Percentiles rank a stretch among this genome's conserved stretches.
phyloP scores from a whole-genome alignment of 352 stramenopile genomes.

The Phytophthora citrophthora region DNA sequence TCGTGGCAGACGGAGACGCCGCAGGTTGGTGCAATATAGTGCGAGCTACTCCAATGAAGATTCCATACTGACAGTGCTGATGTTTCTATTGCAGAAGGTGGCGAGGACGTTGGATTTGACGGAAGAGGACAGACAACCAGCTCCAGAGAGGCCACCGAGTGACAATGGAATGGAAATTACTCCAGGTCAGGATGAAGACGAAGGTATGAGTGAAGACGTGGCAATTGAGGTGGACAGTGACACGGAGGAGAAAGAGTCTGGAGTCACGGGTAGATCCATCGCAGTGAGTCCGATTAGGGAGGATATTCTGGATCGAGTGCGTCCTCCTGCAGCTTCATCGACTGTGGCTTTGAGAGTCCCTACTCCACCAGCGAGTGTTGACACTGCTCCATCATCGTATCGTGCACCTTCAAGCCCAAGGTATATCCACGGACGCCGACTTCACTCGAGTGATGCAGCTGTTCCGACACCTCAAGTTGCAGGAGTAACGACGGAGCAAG shows the following conservation, averaged over 20 bases:
- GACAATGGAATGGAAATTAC: slow-evolving; percentile 2
- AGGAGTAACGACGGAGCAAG: slow-evolving; percentile 37
- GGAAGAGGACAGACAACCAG: slow-evolving; percentile 3
- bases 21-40: slow-evolving; percentile 11
- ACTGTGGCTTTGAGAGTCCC: not conserved
- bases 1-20: slow-evolving; percentile 24
- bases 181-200: not conserved
- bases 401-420: slow-evolving; percentile 18
- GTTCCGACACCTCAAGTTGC: slow-evolving; percentile 22
- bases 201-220: slow-evolving; percentile 5
- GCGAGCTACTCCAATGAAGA: not conserved
- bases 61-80: not conserved
- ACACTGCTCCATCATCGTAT: slow-evolving; percentile 18
- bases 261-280: slow-evolving; percentile 10
- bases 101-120: slow-evolving; percentile 34
- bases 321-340: slow-evolving; percentile 3
- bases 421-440: slow-evolving; percentile 32
- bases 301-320: slow-evolving; percentile 34
- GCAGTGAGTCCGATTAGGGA: slow-evolving; percentile 30
- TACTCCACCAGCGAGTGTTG: not conserved
- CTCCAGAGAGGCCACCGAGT: slow-evolving; percentile 15
- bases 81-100: slow-evolving; percentile 20
- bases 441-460: slow-evolving; percentile 21
- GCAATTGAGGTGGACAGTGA: slow-evolving; percentile 27
- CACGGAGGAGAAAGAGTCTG: slow-evolving; percentile 1